Evolutionary conservation across 331 rosid genomes (phyloP).

Genomic region (Dryas integrifolia): DNA sequence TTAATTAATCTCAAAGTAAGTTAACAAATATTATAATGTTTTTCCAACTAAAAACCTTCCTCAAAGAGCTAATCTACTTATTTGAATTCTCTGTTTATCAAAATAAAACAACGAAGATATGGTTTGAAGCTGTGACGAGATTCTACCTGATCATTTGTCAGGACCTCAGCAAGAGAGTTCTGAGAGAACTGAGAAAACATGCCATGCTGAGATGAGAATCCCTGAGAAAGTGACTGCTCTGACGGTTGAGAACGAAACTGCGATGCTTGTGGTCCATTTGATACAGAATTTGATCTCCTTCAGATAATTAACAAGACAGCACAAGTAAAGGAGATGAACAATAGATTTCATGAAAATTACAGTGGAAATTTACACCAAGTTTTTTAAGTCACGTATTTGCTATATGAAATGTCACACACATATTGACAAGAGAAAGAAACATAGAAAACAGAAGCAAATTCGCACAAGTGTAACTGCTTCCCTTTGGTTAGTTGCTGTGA

Average conservation of each 20-base stretch:
- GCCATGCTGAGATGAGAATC: slow-evolving; percentile 78
- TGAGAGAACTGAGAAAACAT: slow-evolving; percentile 80
- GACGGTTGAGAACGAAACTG: slow-evolving; percentile 89
- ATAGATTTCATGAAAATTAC: background rate
- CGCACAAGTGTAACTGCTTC: background rate
- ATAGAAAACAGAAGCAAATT: background rate
- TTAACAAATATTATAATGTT: background rate
- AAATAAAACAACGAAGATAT: background rate
- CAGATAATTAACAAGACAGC: slow-evolving; percentile 14
- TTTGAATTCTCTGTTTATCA: background rate
- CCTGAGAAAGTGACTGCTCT: slow-evolving; percentile 86
- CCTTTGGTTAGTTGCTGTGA: background rate
- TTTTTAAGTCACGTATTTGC: background rate
- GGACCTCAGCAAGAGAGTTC: slow-evolving; percentile 63
- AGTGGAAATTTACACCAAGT: no score
- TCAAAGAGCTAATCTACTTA: background rate
- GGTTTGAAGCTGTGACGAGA: slow-evolving; percentile 16
- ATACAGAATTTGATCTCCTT: slow-evolving; percentile 49
- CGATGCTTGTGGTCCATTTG: slow-evolving; percentile 65
- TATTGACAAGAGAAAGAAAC: background rate
- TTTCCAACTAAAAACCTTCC: background rate
- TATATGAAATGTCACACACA: background rate
- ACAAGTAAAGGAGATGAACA: slow-evolving; percentile 3
- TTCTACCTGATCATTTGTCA: slow-evolving; percentile 71
- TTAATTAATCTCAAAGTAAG: background rate